phyloP scores from a whole-genome alignment of 169 alveolate species.

The Toxoplasma gondii region DNA sequence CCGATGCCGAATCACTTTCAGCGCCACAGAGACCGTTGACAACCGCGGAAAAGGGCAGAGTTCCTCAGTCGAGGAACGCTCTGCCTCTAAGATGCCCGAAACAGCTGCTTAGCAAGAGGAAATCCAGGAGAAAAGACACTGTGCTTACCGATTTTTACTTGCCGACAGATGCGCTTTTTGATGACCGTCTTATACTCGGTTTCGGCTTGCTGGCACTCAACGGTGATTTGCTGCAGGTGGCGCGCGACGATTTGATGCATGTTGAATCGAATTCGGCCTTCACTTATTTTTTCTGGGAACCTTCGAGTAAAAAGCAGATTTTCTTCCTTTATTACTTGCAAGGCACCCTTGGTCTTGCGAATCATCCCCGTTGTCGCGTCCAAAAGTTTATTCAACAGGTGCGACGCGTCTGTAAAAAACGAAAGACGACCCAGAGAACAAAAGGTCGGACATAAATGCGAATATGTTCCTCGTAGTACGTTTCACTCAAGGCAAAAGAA shows the following conservation, averaged over 20 bases:
- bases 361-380: constrained; percentile 64
- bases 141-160: constrained; percentile 20
- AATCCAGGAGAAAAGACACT: too few relatives aligned
- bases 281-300: constrained; percentile 31
- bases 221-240: constrained; percentile 66
- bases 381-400: constrained; percentile 61
- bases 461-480: too few relatives aligned
- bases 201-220: constrained; percentile 48
- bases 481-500: too few relatives aligned
- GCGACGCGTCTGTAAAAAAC: constrained; percentile 41
- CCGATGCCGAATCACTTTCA: too few relatives aligned
- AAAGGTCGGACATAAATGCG: neutral
- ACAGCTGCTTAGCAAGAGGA: too few relatives aligned
- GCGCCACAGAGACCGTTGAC: too few relatives aligned
- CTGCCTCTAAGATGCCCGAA: too few relatives aligned
- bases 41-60: too few relatives aligned
- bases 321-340: constrained; percentile 64
- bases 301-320: constrained; percentile 32
- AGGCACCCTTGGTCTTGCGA: constrained; percentile 55
- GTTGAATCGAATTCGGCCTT: constrained; percentile 70
- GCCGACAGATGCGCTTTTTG: neutral
- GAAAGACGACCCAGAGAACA: neutral
- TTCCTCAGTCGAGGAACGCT: too few relatives aligned
- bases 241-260: constrained; percentile 70
- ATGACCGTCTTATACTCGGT: constrained; percentile 34